These are phyloP conservation scores for Triangularia setosa DNA, from an alignment of 2,329 filamentous ascomycete species.

Conservation along the genomic window DNA sequence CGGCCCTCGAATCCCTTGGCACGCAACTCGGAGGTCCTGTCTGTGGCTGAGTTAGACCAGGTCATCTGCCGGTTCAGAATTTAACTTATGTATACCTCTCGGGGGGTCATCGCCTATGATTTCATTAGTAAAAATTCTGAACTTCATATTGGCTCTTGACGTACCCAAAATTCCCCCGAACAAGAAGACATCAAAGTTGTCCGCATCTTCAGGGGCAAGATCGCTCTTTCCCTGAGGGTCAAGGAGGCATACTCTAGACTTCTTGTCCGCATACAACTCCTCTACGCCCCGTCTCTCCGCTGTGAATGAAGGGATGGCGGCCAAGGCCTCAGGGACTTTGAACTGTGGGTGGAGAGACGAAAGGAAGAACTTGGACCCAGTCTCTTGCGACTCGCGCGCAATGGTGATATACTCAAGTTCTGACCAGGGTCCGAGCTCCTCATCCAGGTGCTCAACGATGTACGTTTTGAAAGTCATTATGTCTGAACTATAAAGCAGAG, in stretches of 20 bases:
- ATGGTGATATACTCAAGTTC: slow-evolving; percentile 89
- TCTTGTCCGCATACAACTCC: slow-evolving; percentile 69
- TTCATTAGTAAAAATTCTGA: neutral
- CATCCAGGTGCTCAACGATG: slow-evolving; percentile 94
- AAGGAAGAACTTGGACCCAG: slow-evolving; percentile 69
- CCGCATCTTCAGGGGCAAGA: slow-evolving; percentile 75
- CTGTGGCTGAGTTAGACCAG: slow-evolving; percentile 42
- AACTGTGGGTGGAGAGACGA: slow-evolving; percentile 73
- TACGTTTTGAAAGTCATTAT: slow-evolving; percentile 60
- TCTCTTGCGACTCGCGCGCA: slow-evolving; percentile 69
- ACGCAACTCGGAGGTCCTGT: slow-evolving; percentile 90
- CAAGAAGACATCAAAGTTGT: slow-evolving; percentile 82
- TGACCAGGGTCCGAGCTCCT: slow-evolving; percentile 91
- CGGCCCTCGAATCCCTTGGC: slow-evolving; percentile 90
- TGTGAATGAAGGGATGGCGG: slow-evolving; percentile 57
- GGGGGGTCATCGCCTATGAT: slow-evolving; percentile 88
- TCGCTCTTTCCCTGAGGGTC: slow-evolving; percentile 83
- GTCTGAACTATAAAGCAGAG: neutral
- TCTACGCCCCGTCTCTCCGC: slow-evolving; percentile 78
- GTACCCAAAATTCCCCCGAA: slow-evolving; percentile 94
- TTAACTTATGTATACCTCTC: slow-evolving; percentile 56
- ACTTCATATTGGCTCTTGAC: slow-evolving; percentile 22
- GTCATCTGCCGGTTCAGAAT: no score
- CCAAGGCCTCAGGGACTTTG: slow-evolving; percentile 57
- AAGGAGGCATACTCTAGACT: slow-evolving; percentile 77